phyloP scores from a whole-genome alignment of 2,329 filamentous ascomycete species.

The Talaromyces islandicus region DNA sequence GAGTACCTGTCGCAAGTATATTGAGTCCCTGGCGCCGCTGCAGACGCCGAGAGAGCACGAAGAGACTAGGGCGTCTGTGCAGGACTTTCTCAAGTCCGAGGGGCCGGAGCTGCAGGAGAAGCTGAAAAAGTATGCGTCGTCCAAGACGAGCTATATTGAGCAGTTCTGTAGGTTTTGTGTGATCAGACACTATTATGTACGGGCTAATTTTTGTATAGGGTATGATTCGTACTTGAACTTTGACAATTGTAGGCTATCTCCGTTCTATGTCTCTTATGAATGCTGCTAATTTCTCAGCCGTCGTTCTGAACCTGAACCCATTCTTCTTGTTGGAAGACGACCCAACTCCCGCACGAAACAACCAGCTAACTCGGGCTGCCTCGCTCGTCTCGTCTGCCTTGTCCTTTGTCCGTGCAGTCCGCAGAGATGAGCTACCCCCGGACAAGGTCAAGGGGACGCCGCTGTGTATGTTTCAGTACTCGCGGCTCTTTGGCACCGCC shows the following conservation, averaged over 20 bases:
- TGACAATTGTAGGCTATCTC: slow-evolving; percentile 61
- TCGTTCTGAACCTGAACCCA: slow-evolving; percentile 93
- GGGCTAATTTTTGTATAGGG: slow-evolving; percentile 51
- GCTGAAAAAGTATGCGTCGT: slow-evolving; percentile 81
- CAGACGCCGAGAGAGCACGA: slow-evolving; percentile 75
- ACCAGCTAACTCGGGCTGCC: slow-evolving; percentile 90
- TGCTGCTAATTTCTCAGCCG: slow-evolving; percentile 43
- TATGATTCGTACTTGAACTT: slow-evolving; percentile 98
- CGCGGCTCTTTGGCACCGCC: slow-evolving; percentile 87
- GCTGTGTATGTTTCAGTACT: slow-evolving; percentile 98
- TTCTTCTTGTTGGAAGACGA: slow-evolving; percentile 98
- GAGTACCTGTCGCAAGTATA: slow-evolving; percentile 69
- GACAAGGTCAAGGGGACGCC: slow-evolving; percentile 79
- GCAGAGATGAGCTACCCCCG: slow-evolving; percentile 85
- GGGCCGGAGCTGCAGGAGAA: slow-evolving; percentile 82
- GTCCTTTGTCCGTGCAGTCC: slow-evolving; percentile 86
- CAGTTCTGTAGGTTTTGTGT: slow-evolving; percentile 79
- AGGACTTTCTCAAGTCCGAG: slow-evolving; percentile 75
- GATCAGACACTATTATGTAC: not conserved
- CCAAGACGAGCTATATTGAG: slow-evolving; percentile 93
- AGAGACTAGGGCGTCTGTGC: slow-evolving; percentile 72
- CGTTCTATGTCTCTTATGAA: not conserved
- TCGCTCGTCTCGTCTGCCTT: slow-evolving; percentile 86
- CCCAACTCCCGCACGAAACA: slow-evolving; percentile 89
- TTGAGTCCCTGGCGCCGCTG: slow-evolving; percentile 71